phyloP scores from a whole-genome alignment of 306 rosid genomes.

The Vigna mungo region DNA sequence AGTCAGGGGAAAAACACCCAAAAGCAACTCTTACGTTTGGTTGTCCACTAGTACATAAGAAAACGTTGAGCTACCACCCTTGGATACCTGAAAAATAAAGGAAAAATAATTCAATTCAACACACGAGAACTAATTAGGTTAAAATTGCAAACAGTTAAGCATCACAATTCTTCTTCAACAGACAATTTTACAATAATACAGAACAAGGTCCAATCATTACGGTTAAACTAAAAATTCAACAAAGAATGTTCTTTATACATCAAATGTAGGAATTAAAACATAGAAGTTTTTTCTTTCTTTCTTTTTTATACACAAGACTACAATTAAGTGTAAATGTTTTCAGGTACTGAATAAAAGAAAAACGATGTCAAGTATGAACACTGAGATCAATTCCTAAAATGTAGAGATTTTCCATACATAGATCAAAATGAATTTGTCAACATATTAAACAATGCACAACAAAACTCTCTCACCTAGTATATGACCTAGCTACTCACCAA shows the following conservation, averaged over 20 bases:
- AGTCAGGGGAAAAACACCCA: constrained; percentile 14
- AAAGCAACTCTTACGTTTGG: constrained; percentile 66
- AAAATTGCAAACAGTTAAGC: constrained; percentile 20
- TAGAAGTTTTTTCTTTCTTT: neutral
- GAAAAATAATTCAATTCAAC: neutral
- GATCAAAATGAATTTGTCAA: too few species aligned
- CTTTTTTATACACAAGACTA: too few species aligned
- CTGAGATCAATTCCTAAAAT: neutral
- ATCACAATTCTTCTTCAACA: neutral
- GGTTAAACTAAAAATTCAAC: neutral
- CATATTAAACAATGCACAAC: too few species aligned
- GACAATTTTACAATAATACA: neutral
- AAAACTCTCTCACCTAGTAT: too few species aligned
- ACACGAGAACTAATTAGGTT: neutral
- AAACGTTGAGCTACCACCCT: constrained; percentile 85
- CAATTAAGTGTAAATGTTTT: neutral
- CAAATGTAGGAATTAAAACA: neutral
- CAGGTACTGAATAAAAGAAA: neutral
- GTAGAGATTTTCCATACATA: too few species aligned
- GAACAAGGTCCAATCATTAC: neutral
- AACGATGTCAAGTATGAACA: neutral
- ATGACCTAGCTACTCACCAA: too few species aligned
- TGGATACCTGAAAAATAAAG: constrained; percentile 65
- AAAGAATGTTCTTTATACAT: neutral
- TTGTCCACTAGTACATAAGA: constrained; percentile 80